Base-by-base conservation (phyloP, 73 alveolate species). In the Stentor coeruleus region DNA sequence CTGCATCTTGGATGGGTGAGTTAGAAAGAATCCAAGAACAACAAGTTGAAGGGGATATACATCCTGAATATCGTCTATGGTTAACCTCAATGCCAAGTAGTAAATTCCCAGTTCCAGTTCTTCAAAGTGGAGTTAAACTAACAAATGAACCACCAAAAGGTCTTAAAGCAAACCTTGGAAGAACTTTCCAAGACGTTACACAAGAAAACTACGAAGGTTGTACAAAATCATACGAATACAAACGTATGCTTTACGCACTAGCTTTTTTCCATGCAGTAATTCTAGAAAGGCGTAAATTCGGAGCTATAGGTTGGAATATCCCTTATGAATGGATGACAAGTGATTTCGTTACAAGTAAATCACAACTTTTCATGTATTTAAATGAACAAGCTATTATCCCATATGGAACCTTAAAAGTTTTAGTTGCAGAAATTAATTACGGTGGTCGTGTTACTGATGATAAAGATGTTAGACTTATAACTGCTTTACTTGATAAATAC, bases 141-240 rank as follows among this genome's bases (percentile, higher is more conserved):
- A 97, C 99, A 76, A 97, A 97, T 85, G 99, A 98, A 85, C 99
- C 99, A 30, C 99, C 99, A 6, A 98, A 98, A 91, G 99, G 99
- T 39, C 96, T 98, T 11, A 93, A 97, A 74, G 99, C 99, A 1
- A 97, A 98, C 83, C 82, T 98, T 74, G 94, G 93, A 88, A 95
- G 99, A 57, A 97, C 99, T 3, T 98, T 93, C 87, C 92, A 95
- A 86, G 98, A 93, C 84, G 83, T 86, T 60, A 59, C 77, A 3
- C 49, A 31, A 0, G 89, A 86, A 84, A 41, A 39, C 82, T 86
- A 80, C 59, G 92, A 86, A 40, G 92, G 90, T n/a, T 86, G 92
- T 59, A 58, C 81, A 59, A 86, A 86, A 59, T 39, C 86, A n/a
- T 74, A 82, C 20, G 97, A 97, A 88, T 98, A 91, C 86, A 93